Conservation (phyloP, 257 asterid species). For the Przewalskia tangutica region DNA sequence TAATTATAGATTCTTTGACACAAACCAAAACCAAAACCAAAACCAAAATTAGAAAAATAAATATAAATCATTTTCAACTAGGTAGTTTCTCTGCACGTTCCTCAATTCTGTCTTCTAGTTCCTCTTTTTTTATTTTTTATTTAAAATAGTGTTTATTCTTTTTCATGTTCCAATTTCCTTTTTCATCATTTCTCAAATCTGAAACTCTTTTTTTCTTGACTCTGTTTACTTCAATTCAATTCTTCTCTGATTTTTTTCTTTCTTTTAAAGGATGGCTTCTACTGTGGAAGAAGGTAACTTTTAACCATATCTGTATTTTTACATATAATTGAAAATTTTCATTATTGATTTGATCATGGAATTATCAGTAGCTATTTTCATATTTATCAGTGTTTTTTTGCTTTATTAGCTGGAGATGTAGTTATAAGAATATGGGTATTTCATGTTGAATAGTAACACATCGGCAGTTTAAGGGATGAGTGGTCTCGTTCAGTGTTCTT, state of each 20-base stretch:
- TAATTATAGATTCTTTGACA: no score
- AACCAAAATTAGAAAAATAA: no score
- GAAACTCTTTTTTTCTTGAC: slow-evolving; percentile 4
- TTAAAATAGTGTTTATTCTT: not conserved
- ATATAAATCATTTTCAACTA: no score
- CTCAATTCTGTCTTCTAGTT: not conserved
- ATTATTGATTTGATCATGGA: not conserved
- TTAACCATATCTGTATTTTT: not conserved
- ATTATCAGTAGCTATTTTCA: not conserved
- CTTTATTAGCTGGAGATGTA: no score
- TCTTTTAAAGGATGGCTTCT: slow-evolving; percentile 14
- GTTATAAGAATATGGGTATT: no score
- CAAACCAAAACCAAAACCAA: no score
- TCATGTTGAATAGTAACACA: no score
- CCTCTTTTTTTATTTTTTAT: not conserved
- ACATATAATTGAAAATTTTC: not conserved
- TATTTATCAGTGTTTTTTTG: no score
- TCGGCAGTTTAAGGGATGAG: no score
- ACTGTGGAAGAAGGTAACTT: slow-evolving; percentile 12
- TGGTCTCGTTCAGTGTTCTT: no score
- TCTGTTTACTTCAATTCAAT: not conserved
- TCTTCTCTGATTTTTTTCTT: not conserved
- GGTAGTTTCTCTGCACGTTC: not conserved
- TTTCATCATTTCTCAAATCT: slow-evolving; percentile 6
- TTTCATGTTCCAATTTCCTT: slow-evolving; percentile 10